A percentile compares a stretch with the other conserved stretches of the same genome.
phyloP scores from a whole-genome alignment of 495 filamentous ascomycete species.

The Annulohypoxylon bovei region DNA sequence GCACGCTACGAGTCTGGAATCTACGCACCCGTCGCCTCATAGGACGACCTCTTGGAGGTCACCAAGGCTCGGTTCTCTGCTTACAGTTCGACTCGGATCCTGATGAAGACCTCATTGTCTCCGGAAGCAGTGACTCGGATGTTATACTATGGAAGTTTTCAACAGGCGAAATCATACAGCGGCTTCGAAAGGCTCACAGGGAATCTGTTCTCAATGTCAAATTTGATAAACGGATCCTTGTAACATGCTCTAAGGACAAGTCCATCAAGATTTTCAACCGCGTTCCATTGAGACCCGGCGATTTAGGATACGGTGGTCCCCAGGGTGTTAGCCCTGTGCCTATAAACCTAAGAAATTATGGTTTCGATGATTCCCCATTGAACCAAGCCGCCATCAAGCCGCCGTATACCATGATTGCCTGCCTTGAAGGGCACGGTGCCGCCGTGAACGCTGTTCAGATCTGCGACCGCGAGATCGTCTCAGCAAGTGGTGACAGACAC shows the following conservation, averaged over 20 bases:
- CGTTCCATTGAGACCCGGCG: conserved; percentile 69
- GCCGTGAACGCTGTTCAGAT: conserved; percentile 98
- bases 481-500: conserved; percentile 89
- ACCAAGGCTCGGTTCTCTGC: conserved; percentile 89
- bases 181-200: conserved; percentile 76
- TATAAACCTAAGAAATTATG: conserved; percentile 57
- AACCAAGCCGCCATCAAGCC: conserved; percentile 59
- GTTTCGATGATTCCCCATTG: conserved; percentile 56
- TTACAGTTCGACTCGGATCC: conserved; percentile 95
- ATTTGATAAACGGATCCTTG: conserved; percentile 89
- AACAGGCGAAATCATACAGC: conserved; percentile 80
- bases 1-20: conserved; percentile 89
- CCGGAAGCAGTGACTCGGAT: conserved; percentile 88
- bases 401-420: conserved; percentile 80
- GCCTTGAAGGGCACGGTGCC: conserved; percentile 81
- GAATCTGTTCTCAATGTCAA: conserved; percentile 96
- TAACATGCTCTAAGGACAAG: conserved; percentile 97
- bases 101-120: conserved; percentile 89
- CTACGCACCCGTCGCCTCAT: conserved; percentile 80
- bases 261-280: conserved; percentile 96
- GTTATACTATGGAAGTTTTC: conserved; percentile 95
- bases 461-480: conserved; percentile 85
- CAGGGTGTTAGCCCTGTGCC: conserved; percentile 62
- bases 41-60: conserved; percentile 75
- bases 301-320: conserved; percentile 67